Conservation (phyloP, 495 filamentous ascomycete genomes). For the Penicillium robsamsonii region DNA sequence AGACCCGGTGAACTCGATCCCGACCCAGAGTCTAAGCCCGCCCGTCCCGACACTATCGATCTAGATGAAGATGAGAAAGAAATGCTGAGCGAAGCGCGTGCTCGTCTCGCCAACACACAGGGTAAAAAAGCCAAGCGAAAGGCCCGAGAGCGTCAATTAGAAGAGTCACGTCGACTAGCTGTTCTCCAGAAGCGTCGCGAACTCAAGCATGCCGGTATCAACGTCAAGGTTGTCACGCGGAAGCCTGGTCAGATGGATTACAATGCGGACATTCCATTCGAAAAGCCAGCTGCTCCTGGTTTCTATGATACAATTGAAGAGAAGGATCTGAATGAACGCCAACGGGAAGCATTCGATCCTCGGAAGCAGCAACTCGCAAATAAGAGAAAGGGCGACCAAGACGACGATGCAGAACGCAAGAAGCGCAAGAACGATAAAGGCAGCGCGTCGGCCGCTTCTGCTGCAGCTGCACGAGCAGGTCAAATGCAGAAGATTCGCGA, state of each 20-base stretch:
- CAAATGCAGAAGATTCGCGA: constrained; percentile 96
- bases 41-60: constrained; percentile 95
- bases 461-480: constrained; percentile 89
- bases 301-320: constrained; percentile 94
- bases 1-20: constrained; percentile 92
- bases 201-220: constrained; percentile 95
- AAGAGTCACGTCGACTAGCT: constrained; percentile 87
- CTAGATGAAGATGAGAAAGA: constrained; percentile 99
- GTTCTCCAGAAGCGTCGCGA: constrained; percentile 92
- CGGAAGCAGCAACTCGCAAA: constrained; percentile 93
- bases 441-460: constrained; percentile 67
- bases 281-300: constrained; percentile 83
- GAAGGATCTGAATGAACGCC: constrained; percentile 73
- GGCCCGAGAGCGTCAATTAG: constrained; percentile 90
- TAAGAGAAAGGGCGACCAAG: constrained; percentile 88
- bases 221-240: constrained; percentile 89
- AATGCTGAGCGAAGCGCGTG: constrained; percentile 96
- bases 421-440: constrained; percentile 83
- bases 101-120: constrained; percentile 93
- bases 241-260: constrained; percentile 99
- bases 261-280: constrained; percentile 97
- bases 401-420: constrained; percentile 79
- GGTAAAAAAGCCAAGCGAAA: constrained; percentile 99
- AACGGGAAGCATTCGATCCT: constrained; percentile 87
- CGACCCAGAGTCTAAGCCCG: constrained; percentile 93